Base-by-base conservation (phyloP, 768 basidiomycete species). In the Leccinum longicurvipes region DNA sequence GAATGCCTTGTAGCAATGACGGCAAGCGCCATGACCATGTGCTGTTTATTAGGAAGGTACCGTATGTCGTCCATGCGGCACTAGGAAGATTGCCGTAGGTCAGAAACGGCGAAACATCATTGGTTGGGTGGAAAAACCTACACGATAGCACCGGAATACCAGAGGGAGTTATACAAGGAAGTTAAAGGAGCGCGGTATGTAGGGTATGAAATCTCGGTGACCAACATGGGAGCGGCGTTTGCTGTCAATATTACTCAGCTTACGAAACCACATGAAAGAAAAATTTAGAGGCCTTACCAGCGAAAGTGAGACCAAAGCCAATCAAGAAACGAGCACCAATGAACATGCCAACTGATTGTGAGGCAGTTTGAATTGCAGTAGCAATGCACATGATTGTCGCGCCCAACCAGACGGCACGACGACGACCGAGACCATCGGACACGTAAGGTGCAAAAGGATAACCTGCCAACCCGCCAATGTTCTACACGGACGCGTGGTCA, bases 11-110 rank as follows among this genome's bases (percentile, higher is more conserved):
- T 19, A 91, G 76, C 29, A 81, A 67, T 15, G 89, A 90, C 19
- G 91, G 90, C 51, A 91, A 76, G 64, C 93, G 86, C 91, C 92
- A 94, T 25, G 87, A 74, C 88, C 87, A 92, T 23, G 82, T 80
- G 63, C 63, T 82, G 50, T 68, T 57, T 51, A 91, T 83, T 69
- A 80, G 79, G 77, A 89, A 86, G 14, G 91, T 88, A 23, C 90
- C 91, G 66, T 83, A 93, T 1, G 89, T 89, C 0, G 87, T 77
- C 92, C 90, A 93, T n/a, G 89, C 89, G 34, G 90, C 84, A 57
- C 83, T 84, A 42, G 31, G 27, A 47, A 25, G 19, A 51, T 49
- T 11, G 5, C 12, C 0, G 19, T 54, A 36, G 27, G 31, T 44
- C 12, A 14, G 49, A 8, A 51, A 48, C n/a, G 9, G 29, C 0